Evolutionary conservation across 2,329 filamentous ascomycete genomes (phyloP).

Genomic region (Colletotrichum viniferum): DNA sequence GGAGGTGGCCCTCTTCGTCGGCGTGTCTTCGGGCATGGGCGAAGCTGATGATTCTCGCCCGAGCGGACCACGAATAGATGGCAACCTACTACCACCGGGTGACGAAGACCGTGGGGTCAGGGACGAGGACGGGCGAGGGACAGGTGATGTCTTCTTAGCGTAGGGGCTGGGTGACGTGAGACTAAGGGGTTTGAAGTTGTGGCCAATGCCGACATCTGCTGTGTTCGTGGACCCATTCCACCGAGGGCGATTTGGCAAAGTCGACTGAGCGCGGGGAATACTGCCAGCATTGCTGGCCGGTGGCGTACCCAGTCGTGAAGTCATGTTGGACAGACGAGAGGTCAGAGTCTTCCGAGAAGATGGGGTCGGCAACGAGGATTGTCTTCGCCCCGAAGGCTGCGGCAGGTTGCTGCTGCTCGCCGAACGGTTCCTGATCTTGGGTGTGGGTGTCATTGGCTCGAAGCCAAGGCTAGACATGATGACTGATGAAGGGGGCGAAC

Average conservation of each 20-base stretch:
- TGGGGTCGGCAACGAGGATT: slow-evolving; percentile 53
- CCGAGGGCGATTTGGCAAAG: slow-evolving; percentile 63
- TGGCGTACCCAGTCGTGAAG: slow-evolving; percentile 52
- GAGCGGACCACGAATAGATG: slow-evolving; percentile 52
- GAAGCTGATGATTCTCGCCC: slow-evolving; percentile 52
- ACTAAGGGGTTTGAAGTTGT: slow-evolving; percentile 68
- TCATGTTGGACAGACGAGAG: slow-evolving; percentile 51
- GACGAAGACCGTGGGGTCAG: slow-evolving; percentile 41
- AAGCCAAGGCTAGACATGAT: slow-evolving; percentile 62
- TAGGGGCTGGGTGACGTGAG: slow-evolving; percentile 65
- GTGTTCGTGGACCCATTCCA: slow-evolving; percentile 76
- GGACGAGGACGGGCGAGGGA: slow-evolving; percentile 46
- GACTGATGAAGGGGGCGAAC: slow-evolving; percentile 66
- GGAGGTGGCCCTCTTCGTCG: slow-evolving; percentile 46
- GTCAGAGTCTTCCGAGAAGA: slow-evolving; percentile 45
- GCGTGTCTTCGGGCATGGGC: slow-evolving; percentile 49
- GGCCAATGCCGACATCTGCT: slow-evolving; percentile 66
- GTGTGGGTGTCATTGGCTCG: slow-evolving; percentile 49
- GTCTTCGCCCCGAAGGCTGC: slow-evolving; percentile 49
- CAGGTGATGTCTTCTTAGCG: slow-evolving; percentile 47
- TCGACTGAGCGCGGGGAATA: slow-evolving; percentile 49
- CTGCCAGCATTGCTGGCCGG: slow-evolving; percentile 32
- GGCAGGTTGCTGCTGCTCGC: slow-evolving; percentile 51
- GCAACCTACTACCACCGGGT: slow-evolving; percentile 49
- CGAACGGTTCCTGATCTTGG: slow-evolving; percentile 50